Base-by-base conservation (phyloP, 2,329 filamentous ascomycete genomes). In the Fragosphaeria purpurea region DNA sequence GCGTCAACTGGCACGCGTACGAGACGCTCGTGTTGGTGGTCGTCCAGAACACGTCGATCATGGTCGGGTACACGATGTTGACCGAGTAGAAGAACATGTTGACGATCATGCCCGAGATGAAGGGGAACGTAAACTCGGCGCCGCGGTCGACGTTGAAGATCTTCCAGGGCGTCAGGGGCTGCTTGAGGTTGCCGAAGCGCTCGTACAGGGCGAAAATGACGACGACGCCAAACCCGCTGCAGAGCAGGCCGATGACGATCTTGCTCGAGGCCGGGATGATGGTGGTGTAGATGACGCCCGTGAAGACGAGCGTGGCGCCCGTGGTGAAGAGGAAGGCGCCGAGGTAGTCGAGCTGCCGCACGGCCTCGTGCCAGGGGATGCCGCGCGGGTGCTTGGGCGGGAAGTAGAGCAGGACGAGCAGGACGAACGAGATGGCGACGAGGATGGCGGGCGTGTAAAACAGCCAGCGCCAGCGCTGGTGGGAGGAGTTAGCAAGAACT, bases 121-220 rank as follows among this genome's bases (percentile, higher is more conserved):
- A 52, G 4, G 50, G 50, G 32, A 38, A 45, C 11, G 43, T 13
- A n/a, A 52, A 52, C 46, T 52, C 50, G 41, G 72, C 63, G 2
- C 72, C 72, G 35, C 63, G 59, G 11, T 67, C 65, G 8, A 65
- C 61, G 3, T 68, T 67, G 57, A 75, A 75, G 55, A 75, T 62
- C 43, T 65, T 61, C 0, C 68, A 65, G 6, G 71, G 72, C 0
- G 69, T 69, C 6, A 74, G 59, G 0, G 63, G 65, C 43, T 65
- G 65, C 53, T 65, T 65, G 11, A 64, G 52, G 5, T 59, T 59
- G 12, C 57, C 62, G 52, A 65, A 68, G 1, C 60, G 64, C 56
- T 69, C 66, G 64, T 65, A 70, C 6, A 68, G 50, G 4, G 61
- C 66, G 51, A 70, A 70, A 50, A 53, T 52, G 46, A 64, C 52